A percentile compares a stretch with the other conserved stretches of the same genome.
These are phyloP conservation scores for Calycina herbarum DNA, from an alignment of 2,329 filamentous ascomycete species.

Conservation along the genomic window DNA sequence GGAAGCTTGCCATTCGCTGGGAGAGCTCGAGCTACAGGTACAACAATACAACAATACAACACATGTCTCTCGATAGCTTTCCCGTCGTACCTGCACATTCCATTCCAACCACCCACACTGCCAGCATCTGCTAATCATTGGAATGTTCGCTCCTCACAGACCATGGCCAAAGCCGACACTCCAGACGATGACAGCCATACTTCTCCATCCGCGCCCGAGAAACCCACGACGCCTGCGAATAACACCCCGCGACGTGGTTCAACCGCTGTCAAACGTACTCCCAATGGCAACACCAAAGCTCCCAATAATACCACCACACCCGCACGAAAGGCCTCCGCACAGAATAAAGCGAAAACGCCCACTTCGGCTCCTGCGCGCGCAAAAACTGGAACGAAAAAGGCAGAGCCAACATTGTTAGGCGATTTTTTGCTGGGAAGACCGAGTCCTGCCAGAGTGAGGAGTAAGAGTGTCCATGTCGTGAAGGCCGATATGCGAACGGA, in stretches of 20 bases:
- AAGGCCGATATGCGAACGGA: slow-evolving; percentile 55
- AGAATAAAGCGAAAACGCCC: slow-evolving; percentile 27
- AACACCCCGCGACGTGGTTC: slow-evolving; percentile 22
- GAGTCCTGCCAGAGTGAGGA: slow-evolving; percentile 55
- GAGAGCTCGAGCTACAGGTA: neutral
- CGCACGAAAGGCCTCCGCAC: slow-evolving; percentile 21
- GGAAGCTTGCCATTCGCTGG: neutral
- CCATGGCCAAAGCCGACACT: slow-evolving; percentile 18
- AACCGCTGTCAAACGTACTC: slow-evolving; percentile 22
- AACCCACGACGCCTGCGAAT: slow-evolving; percentile 10
- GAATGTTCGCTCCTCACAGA: slow-evolving; percentile 9
- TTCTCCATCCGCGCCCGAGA: slow-evolving; percentile 10
- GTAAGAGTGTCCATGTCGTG: slow-evolving; percentile 59
- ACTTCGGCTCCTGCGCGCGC: slow-evolving; percentile 32
- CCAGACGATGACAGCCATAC: slow-evolving; percentile 10
- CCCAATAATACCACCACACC: slow-evolving; percentile 29
- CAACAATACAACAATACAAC: neutral
- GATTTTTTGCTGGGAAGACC: slow-evolving; percentile 60
- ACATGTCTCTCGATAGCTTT: slow-evolving; percentile 2
- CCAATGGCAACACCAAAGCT: slow-evolving; percentile 25
- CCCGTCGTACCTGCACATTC: slow-evolving; percentile 8
- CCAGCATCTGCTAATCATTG: slow-evolving; percentile 9
- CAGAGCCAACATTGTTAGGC: slow-evolving; percentile 51
- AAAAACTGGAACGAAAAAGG: slow-evolving; percentile 26
- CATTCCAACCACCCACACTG: slow-evolving; percentile 2